Evolutionary conservation across 2,329 filamentous ascomycete species (phyloP).

Genomic region (Dactylonectria macrodidyma): DNA sequence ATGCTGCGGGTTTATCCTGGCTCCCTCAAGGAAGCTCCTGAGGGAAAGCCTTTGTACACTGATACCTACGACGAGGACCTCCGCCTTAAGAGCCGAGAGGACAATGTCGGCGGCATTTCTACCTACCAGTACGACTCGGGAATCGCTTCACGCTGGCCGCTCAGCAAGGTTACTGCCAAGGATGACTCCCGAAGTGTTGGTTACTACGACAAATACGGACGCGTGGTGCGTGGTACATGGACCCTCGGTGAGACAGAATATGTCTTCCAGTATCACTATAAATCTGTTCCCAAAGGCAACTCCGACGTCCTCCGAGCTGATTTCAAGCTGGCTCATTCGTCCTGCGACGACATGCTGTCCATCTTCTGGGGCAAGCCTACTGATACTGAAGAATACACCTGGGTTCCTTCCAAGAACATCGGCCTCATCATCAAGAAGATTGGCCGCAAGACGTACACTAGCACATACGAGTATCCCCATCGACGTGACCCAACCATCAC

Average conservation of each 20-base stretch:
- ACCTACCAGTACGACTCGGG: slow-evolving; percentile 30
- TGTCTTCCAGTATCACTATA: slow-evolving; percentile 38
- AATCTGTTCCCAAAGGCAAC: slow-evolving; percentile 29
- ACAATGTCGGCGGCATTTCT: slow-evolving; percentile 12
- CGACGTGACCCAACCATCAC: slow-evolving; percentile 34
- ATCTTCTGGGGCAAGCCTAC: slow-evolving; percentile 41
- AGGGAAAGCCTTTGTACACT: slow-evolving; percentile 19
- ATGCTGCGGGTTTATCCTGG: slow-evolving; percentile 26
- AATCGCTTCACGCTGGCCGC: slow-evolving; percentile 22
- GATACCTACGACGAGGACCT: slow-evolving; percentile 31
- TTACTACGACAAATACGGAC: slow-evolving; percentile 37
- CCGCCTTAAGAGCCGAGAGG: slow-evolving; percentile 25
- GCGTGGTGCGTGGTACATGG: slow-evolving; percentile 29
- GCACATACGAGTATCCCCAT: slow-evolving; percentile 37
- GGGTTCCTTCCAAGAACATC: slow-evolving; percentile 34
- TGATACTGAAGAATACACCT: slow-evolving; percentile 34
- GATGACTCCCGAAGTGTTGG: slow-evolving; percentile 24
- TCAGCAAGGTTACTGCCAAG: slow-evolving; percentile 22
- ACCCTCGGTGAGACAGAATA: slow-evolving; percentile 23
- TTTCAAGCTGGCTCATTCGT: slow-evolving; percentile 21
- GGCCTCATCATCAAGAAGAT: slow-evolving; percentile 33
- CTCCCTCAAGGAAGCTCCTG: slow-evolving; percentile 25
- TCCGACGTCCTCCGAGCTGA: slow-evolving; percentile 36
- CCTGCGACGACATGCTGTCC: slow-evolving; percentile 26
- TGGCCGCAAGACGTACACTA: slow-evolving; percentile 26